phyloP scores from a whole-genome alignment of 106 monocot species.

The Amphibolis antarctica region DNA sequence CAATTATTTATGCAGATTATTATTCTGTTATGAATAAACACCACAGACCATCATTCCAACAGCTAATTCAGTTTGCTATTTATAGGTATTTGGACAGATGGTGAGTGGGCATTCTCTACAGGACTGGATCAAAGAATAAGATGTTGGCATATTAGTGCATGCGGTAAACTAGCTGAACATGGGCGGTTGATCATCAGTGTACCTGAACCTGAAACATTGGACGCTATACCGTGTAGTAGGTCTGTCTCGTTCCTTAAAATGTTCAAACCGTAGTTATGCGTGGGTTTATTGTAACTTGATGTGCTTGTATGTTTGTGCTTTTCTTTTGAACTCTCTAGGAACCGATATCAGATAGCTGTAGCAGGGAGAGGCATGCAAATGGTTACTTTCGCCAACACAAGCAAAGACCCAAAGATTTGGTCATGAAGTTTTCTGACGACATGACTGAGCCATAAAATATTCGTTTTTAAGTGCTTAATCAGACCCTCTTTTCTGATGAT shows the following conservation, averaged over 20 bases:
- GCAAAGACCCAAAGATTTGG: background rate
- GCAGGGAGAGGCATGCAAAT: slow-evolving; percentile 46
- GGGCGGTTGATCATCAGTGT: slow-evolving; percentile 68
- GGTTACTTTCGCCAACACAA: background rate
- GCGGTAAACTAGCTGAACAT: slow-evolving; percentile 39
- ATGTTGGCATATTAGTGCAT: slow-evolving; percentile 45
- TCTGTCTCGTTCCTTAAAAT: slow-evolving; percentile 3
- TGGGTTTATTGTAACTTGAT: background rate
- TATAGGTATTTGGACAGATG: slow-evolving; percentile 88
- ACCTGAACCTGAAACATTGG: slow-evolving; percentile 86
- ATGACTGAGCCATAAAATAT: too few species aligned
- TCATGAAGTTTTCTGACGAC: too few species aligned
- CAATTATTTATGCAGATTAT: background rate
- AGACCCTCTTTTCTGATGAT: too few species aligned
- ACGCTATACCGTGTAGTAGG: slow-evolving; percentile 39
- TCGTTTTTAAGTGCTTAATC: too few species aligned
- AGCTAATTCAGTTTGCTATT: background rate
- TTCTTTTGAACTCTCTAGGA: slow-evolving; percentile 6
- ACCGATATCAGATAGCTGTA: slow-evolving; percentile 67
- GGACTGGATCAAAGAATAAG: slow-evolving; percentile 92
- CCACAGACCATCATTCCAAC: background rate
- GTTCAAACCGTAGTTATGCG: background rate
- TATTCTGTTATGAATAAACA: background rate
- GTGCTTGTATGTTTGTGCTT: background rate
- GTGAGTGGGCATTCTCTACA: slow-evolving; percentile 64